These are phyloP conservation scores for Floccularia luteovirens DNA, from an alignment of 768 basidiomycete species.

Conservation along the genomic window DNA sequence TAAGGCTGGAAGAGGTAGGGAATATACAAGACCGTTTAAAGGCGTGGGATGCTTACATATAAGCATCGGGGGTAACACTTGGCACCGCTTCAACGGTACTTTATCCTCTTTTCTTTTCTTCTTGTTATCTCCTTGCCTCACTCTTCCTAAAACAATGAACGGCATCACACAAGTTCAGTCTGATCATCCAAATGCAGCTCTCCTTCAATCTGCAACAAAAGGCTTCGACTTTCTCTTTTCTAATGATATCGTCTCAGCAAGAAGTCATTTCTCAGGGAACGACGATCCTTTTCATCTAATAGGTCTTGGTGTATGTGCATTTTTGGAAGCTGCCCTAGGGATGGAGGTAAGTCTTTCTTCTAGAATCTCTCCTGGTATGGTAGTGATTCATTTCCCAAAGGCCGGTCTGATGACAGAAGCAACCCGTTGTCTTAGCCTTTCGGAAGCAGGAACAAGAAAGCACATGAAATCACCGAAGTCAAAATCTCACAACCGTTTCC, in stretches of 20 bases:
- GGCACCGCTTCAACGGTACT: no score
- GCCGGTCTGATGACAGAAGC: constrained; percentile 59
- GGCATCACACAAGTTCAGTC: no score
- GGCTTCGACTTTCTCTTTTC: constrained; percentile 68
- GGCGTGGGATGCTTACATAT: no score
- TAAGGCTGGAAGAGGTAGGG: no score
- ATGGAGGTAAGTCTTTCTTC: constrained; percentile 50
- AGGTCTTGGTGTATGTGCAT: constrained; percentile 65
- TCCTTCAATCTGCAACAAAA: constrained; percentile 27
- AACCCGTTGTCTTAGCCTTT: constrained; percentile 38
- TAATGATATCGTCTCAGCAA: constrained; percentile 54
- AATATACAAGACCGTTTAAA: no score
- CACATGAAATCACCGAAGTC: constrained; percentile 25
- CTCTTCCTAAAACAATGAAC: no score
- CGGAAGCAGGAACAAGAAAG: constrained; percentile 57
- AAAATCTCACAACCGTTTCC: constrained; percentile 33
- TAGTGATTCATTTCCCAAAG: constrained; percentile 20
- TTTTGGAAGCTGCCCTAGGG: constrained; percentile 73
- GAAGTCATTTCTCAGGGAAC: constrained; percentile 35
- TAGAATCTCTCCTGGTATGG: constrained; percentile 1
- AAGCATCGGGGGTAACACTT: no score
- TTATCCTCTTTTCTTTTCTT: no score
- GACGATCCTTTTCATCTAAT: constrained; percentile 68
- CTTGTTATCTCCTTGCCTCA: no score
- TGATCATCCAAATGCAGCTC: constrained; percentile 17